Conservation (phyloP, 345 rosid species). For the Citrus mangshanensis region DNA sequence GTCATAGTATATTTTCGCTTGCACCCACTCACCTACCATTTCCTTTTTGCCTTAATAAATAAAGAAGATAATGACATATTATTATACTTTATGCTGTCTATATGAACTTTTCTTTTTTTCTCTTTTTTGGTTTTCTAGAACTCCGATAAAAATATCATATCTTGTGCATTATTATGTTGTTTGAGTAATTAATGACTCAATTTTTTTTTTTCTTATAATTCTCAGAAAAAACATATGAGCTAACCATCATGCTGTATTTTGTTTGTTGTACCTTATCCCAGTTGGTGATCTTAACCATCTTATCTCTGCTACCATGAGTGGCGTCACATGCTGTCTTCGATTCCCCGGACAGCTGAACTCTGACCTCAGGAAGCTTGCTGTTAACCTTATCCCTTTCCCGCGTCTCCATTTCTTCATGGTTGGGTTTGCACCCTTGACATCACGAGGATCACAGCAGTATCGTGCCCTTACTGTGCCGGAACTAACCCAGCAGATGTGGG, state of each 20-base stretch:
- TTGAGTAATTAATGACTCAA: background rate
- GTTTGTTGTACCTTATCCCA: background rate
- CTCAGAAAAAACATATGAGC: background rate
- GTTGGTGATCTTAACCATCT: slow-evolving; percentile 34
- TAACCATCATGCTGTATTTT: background rate
- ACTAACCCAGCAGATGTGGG: slow-evolving; percentile 33
- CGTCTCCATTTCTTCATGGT: slow-evolving; percentile 37
- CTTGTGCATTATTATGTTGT: background rate
- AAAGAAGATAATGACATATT: background rate
- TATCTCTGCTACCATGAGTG: slow-evolving; percentile 32
- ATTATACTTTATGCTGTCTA: background rate
- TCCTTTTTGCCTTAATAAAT: background rate
- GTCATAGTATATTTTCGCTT: background rate
- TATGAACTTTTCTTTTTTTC: too few species aligned
- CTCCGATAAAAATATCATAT: background rate
- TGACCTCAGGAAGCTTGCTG: slow-evolving; percentile 32
- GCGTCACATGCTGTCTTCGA: slow-evolving; percentile 30
- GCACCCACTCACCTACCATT: background rate
- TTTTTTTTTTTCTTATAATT: background rate
- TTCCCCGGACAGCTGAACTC: slow-evolving; percentile 36
- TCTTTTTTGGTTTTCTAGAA: background rate
- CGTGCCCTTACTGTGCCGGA: slow-evolving; percentile 25
- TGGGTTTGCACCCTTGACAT: slow-evolving; percentile 31
- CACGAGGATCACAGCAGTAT: slow-evolving; percentile 32
- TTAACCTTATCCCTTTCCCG: slow-evolving; percentile 31